Evolutionary conservation across 768 basidiomycete genomes (phyloP), one percentile per base, ranked within the genome.

Genomic region (Agrocybe pediades): DNA sequence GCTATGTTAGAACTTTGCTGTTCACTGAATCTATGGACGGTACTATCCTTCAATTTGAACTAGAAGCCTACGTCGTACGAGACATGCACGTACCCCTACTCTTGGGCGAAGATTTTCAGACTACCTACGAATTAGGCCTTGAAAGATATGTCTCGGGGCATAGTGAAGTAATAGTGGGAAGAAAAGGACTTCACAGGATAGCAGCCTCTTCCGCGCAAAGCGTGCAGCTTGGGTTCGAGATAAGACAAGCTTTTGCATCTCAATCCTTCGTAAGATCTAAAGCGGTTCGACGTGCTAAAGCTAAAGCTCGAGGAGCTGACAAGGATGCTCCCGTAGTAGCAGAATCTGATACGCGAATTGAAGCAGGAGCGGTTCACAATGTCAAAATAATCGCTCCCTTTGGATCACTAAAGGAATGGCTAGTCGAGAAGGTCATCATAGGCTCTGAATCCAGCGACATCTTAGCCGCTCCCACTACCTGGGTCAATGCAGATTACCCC

Each of bases 11-110:
- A 0, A 57, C 56, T 1, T n/a, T 27, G 0, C 49, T 65, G 13
- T 65, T 41, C 33, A 43, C 49, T 0, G 13, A 23, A 13, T 33
- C 56, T 0, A 17, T 17, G 1, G 51, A 56, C 17, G 45, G 53
- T 6, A 41, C 15, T 0, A 30, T 56, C 1, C 23, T 64, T 1
- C 44, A 55, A 3, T 64, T 64, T 36, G 61, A 62, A 21, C 27
- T 62, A 0, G 63, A 66, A 54, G 65, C 65, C 5, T 66, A 66
- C 40, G 62, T 66, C 0, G 65, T 67, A 0, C 24, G 60, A 1
- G 55, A 50, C 0, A 67, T 67, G 64, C 40, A 52, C 3, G 64
- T 67, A 0, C 62, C 62, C n/a, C 16, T 59, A 13, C 41, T 59
- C 0, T 2, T 59, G 2, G 57, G 57, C 7, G 57, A 59, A 25